Evolutionary conservation across 495 filamentous ascomycete species (phyloP), one percentile per base, ranked within the genome.

Genomic region (Trichoderma gamsii): DNA sequence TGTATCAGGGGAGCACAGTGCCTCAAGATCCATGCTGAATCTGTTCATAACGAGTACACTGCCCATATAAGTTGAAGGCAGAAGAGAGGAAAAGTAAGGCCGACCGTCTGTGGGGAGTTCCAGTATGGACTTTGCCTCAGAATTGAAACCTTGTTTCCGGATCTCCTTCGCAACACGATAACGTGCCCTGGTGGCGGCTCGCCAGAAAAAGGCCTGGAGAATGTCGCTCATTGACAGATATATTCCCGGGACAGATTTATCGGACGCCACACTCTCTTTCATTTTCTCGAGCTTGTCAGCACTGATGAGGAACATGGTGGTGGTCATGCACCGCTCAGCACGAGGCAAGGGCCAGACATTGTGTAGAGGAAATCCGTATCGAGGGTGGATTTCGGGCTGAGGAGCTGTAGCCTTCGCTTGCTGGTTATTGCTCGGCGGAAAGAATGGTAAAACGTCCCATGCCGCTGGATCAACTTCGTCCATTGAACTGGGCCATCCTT

Each of bases 41-140:
- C 75, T 73, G 61, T 71, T 76, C 21, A 74, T 15, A 15, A 78
- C 69, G 41, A 78, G 69, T 49, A 74, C 35, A 63, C 69, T 76
- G n/a, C 76, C 76, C 76, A 77, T 76, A 67, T 78, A 78, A 8
- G 75, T 71, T 41, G 69, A 66, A 38, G 76, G 76, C 41, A 78
- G 63, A n/a, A 41, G 43, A 12, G 72, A 71, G 29, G 75, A 76
- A 69, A 78, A 78, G 65, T 72, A 76, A 4, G 70, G 73, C 2
- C 76, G 69, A 23, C 72, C 71, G 59, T 77, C 76, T 4, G 70
- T 74, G n/a, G 76, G 75, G 32, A 76, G 21, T 65, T 77, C 75
- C n/a, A 77, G 68, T 68, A 76, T 74, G 18, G 76, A 72, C n/a
- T 72, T 59, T 23, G 75, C 75, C 18, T 76, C 73, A 5, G 71